Evolutionary conservation across 345 rosid species (phyloP).

Genomic region (Eutrema heterophyllum): DNA sequence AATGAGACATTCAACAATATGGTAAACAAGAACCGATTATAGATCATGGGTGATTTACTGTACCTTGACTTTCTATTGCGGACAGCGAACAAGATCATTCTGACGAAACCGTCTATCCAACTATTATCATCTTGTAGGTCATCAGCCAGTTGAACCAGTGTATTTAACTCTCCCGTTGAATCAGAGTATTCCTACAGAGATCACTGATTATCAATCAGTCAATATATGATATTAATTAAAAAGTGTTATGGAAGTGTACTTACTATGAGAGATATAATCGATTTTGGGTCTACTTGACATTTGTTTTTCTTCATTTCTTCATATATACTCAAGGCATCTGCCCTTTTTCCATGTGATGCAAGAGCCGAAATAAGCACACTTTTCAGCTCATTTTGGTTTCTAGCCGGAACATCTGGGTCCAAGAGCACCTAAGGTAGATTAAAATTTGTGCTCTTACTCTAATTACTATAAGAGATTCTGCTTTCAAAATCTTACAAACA

Average conservation of each 20-base stretch:
- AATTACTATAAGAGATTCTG: neutral
- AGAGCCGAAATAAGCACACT: slow-evolving; percentile 61
- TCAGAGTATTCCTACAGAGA: slow-evolving; percentile 46
- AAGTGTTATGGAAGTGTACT: slow-evolving; percentile 28
- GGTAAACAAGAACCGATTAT: neutral
- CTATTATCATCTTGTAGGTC: slow-evolving; percentile 43
- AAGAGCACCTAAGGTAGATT: slow-evolving; percentile 44
- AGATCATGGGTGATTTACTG: neutral
- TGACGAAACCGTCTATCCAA: slow-evolving; percentile 69
- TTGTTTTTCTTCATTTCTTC: slow-evolving; percentile 60
- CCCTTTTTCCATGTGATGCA: slow-evolving; percentile 54
- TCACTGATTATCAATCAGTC: neutral
- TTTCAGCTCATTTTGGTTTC: slow-evolving; percentile 51
- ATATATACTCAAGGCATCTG: slow-evolving; percentile 62
- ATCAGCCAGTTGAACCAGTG: slow-evolving; percentile 49
- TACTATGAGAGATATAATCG: slow-evolving; percentile 65
- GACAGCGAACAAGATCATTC: slow-evolving; percentile 48
- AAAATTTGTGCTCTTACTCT: neutral
- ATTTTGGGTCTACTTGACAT: slow-evolving; percentile 52
- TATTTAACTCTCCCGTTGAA: slow-evolving; percentile 44
- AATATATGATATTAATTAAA: neutral
- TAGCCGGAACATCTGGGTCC: slow-evolving; percentile 41
- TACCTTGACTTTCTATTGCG: slow-evolving; percentile 56
- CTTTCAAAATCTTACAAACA: slow-evolving; percentile 3
- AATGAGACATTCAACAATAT: slow-evolving; percentile 1